phyloP scores from a whole-genome alignment of 2,329 filamentous ascomycete species.

The Aspergillus terreus region DNA sequence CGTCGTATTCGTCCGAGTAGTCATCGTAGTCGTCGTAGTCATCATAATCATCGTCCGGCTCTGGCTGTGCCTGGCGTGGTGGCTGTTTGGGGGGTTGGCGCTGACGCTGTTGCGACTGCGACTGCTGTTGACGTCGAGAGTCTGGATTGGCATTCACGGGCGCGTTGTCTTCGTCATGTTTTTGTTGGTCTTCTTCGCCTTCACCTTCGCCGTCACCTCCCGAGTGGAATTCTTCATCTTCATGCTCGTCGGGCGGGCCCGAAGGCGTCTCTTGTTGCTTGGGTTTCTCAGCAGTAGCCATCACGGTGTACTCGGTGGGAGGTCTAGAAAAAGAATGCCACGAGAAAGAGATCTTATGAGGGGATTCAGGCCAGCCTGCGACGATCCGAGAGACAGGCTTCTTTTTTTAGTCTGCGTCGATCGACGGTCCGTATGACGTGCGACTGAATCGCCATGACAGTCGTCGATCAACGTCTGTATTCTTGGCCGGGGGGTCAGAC shows the following conservation, averaged over 20 bases:
- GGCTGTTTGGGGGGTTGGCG: conserved; percentile 26
- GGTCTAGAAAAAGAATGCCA: not conserved
- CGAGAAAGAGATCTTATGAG: no score
- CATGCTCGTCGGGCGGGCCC: not conserved
- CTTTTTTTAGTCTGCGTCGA: no score
- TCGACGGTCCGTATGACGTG: no score
- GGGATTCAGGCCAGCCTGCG: no score
- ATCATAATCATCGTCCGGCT: conserved; percentile 19
- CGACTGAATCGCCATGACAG: no score
- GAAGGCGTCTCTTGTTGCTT: not conserved
- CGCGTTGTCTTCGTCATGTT: not conserved
- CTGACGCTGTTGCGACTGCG: conserved; percentile 4
- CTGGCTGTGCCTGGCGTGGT: conserved; percentile 19
- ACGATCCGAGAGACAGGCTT: no score
- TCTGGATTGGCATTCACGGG: no score
- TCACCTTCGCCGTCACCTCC: not conserved
- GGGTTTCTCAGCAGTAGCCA: not conserved
- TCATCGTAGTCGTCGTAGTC: conserved; percentile 33
- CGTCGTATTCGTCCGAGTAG: conserved; percentile 17
- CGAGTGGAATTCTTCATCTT: not conserved
- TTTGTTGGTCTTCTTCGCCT: not conserved
- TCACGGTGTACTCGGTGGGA: not conserved
- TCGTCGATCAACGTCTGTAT: no score
- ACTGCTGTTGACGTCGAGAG: not conserved
- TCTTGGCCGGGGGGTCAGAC: no score